phyloP scores from a whole-genome alignment of 2,329 filamentous ascomycete genomes.

The Ophiostoma angusticollis region DNA sequence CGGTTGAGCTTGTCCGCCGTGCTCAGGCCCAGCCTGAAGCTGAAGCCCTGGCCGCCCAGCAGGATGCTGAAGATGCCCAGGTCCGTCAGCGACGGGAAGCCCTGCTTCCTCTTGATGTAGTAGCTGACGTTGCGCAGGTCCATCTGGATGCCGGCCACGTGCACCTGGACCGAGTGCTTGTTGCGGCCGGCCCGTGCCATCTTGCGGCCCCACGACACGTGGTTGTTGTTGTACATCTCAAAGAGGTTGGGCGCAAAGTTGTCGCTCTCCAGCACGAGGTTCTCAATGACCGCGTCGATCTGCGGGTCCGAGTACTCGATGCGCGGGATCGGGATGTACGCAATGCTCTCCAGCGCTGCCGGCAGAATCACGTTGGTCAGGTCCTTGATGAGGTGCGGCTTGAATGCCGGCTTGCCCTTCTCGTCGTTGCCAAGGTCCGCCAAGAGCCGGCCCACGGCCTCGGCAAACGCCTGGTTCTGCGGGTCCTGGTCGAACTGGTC shows the following conservation, averaged over 20 bases:
- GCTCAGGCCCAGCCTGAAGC: conserved; percentile 82
- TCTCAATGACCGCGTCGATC: conserved; percentile 84
- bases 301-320: conserved; percentile 82
- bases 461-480: conserved; percentile 69
- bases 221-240: conserved; percentile 84
- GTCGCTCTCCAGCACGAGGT: conserved; percentile 88
- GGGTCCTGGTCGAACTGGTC: conserved; percentile 82
- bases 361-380: conserved; percentile 78
- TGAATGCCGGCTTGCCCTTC: conserved; percentile 76
- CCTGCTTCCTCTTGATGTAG: conserved; percentile 89
- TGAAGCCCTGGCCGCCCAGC: conserved; percentile 75
- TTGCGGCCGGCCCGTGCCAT: conserved; percentile 71
- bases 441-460: conserved; percentile 73
- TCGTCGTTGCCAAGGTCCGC: conserved; percentile 74
- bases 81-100: conserved; percentile 80
- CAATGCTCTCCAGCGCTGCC: conserved; percentile 65
- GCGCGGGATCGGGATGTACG: conserved; percentile 84
- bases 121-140: conserved; percentile 85
- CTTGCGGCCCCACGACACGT: conserved; percentile 91
- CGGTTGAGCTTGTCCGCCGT: conserved; percentile 63
- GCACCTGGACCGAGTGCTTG: conserved; percentile 69
- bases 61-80: conserved; percentile 80
- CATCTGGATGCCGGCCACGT: conserved; percentile 82
- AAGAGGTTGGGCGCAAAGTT: conserved; percentile 91
- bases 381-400: conserved; percentile 85